Evolutionary conservation across 1,284 basidiomycete genomes (phyloP).

Genomic region (Mycena sp.): DNA sequence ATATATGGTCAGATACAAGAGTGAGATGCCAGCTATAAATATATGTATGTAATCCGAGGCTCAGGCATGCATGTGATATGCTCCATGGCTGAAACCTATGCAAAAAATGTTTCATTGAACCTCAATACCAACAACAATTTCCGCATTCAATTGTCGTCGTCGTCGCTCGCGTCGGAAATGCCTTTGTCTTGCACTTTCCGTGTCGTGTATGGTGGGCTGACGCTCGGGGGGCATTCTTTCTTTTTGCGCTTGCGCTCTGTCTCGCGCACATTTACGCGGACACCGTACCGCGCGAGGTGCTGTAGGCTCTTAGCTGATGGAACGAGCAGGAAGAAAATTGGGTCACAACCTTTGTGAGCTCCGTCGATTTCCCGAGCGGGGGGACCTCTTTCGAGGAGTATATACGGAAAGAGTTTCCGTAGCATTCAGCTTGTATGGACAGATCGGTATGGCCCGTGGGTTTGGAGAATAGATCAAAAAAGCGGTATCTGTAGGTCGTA

Average conservation of each 20-base stretch:
- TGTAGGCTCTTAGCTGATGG: too few relatives aligned
- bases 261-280: conserved; percentile 76
- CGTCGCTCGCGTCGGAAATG: conserved; percentile 19
- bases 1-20: background rate
- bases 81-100: too few relatives aligned
- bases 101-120: too few relatives aligned
- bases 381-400: conserved; percentile 87
- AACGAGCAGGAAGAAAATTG: too few relatives aligned
- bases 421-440: conserved; percentile 75
- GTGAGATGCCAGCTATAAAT: background rate
- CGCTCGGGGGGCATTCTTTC: conserved; percentile 45
- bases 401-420: conserved; percentile 72
- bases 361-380: conserved; percentile 75
- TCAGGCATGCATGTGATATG: too few relatives aligned
- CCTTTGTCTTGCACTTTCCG: background rate
- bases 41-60: background rate
- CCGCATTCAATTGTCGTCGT: conserved; percentile 25
- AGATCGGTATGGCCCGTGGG: conserved; percentile 29
- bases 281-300: conserved; percentile 75
- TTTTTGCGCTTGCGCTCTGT: conserved; percentile 70
- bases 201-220: conserved; percentile 34
- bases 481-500: conserved; percentile 55
- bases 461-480: conserved; percentile 70
- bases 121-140: too few relatives aligned
- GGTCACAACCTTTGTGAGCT: conserved; percentile 84